Percentiles rank a stretch among this genome's conserved stretches.
Conservation (phyloP, 179 eudicot species). For the Patellifolia procumbens region DNA sequence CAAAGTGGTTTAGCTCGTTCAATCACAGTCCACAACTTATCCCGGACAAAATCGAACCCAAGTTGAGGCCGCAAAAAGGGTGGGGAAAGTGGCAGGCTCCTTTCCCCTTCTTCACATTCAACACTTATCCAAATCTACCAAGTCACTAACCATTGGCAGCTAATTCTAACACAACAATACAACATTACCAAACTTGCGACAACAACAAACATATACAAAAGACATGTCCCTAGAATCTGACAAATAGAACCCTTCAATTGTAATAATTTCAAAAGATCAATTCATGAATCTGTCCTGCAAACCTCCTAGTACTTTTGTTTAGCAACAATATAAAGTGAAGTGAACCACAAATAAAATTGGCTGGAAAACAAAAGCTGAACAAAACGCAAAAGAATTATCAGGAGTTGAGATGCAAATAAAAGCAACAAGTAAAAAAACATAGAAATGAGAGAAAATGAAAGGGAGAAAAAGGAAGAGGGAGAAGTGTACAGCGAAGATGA, state of each 20-base stretch:
- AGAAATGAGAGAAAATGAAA: neutral
- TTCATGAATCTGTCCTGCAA: neutral
- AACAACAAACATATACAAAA: neutral
- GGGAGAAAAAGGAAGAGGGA: neutral
- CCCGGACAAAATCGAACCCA: neutral
- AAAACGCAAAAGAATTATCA: neutral
- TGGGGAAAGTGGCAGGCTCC: neutral
- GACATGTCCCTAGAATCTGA: neutral
- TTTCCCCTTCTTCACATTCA: neutral
- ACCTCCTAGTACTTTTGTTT: neutral
- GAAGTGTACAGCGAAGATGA: conserved; percentile 73
- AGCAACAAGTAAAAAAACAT: neutral
- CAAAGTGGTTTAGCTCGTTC: neutral
- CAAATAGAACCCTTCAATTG: neutral
- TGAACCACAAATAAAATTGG: conserved; percentile 10
- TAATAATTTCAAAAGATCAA: neutral
- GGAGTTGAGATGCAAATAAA: neutral
- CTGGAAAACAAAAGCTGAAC: conserved; percentile 12
- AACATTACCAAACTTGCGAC: neutral
- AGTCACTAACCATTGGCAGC: neutral
- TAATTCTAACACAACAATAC: neutral
- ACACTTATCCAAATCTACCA: neutral
- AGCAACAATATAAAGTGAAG: neutral
- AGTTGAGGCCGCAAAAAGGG: neutral
- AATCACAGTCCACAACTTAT: neutral